Evolutionary conservation across 345 rosid species (phyloP).

Genomic region (Lumnitzera racemosa): DNA sequence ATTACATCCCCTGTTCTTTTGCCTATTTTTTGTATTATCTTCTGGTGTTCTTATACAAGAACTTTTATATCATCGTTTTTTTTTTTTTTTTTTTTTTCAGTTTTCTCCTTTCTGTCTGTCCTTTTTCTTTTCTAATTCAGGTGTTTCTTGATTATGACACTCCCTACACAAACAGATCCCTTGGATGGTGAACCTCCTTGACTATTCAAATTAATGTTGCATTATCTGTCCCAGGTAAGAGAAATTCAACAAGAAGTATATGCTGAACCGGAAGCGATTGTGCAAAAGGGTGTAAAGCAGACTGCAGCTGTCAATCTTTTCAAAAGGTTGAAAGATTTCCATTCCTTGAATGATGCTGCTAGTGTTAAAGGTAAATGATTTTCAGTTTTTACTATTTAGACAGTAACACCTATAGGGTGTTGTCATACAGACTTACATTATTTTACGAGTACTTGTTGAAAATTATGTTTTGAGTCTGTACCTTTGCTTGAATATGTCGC

Average conservation of each 20-base stretch:
- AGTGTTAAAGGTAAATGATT: conserved; percentile 59
- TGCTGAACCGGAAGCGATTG: conserved; percentile 37
- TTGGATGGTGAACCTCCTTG: too few species aligned
- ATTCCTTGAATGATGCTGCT: conserved; percentile 48
- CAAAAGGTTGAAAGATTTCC: conserved; percentile 75
- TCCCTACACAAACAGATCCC: too few species aligned
- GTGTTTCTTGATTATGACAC: too few species aligned
- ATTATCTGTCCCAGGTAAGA: conserved; percentile 41
- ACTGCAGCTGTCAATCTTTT: conserved; percentile 78
- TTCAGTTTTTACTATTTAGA: too few species aligned
- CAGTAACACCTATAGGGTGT: too few species aligned
- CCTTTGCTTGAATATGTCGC: background rate
- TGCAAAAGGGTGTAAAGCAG: conserved; percentile 53
- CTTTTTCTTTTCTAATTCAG: background rate
- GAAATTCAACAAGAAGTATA: conserved; percentile 73
- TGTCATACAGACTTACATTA: too few species aligned
- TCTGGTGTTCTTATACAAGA: background rate
- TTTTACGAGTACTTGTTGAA: too few species aligned
- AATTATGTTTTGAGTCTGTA: too few species aligned
- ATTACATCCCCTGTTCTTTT: background rate
- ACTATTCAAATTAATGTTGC: too few species aligned
- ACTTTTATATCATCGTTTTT: background rate
- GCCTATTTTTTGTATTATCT: too few species aligned
- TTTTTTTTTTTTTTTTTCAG: background rate
- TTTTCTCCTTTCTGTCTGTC: background rate